Evolutionary conservation across 768 basidiomycete species (phyloP).

Genomic region (Collybia sordida): DNA sequence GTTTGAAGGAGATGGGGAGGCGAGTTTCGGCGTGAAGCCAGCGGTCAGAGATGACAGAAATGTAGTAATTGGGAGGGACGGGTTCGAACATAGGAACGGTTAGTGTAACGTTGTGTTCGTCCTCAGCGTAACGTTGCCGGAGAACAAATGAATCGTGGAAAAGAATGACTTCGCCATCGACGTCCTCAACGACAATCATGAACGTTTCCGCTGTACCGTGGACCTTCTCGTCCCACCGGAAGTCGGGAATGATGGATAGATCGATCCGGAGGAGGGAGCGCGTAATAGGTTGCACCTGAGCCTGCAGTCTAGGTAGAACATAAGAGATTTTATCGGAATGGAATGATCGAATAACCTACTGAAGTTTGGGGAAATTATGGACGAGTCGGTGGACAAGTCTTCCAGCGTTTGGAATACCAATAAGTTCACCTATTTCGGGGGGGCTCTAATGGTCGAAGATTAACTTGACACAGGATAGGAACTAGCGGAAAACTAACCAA

Average conservation of each 20-base stretch:
- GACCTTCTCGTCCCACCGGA: conserved; percentile 95
- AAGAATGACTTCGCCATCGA: conserved; percentile 94
- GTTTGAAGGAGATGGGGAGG: conserved; percentile 95
- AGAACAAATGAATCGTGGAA: conserved; percentile 94
- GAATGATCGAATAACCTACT: conserved; percentile 43
- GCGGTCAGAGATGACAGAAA: conserved; percentile 90
- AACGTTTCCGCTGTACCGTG: conserved; percentile 90
- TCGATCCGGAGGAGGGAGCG: conserved; percentile 91
- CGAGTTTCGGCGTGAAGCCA: conserved; percentile 97
- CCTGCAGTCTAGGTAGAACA: conserved; percentile 62
- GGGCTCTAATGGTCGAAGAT: conserved; percentile 44
- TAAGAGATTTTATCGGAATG: not conserved
- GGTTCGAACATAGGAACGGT: conserved; percentile 98
- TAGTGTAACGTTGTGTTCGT: conserved; percentile 92
- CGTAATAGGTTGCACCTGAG: conserved; percentile 96
- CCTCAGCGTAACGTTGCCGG: conserved; percentile 87
- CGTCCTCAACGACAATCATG: conserved; percentile 93
- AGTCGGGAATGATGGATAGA: conserved; percentile 94
- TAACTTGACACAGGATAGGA: not conserved
- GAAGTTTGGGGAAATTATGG: conserved; percentile 94
- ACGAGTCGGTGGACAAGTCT: conserved; percentile 89
- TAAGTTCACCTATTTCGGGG: conserved; percentile 92
- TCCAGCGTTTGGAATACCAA: conserved; percentile 93
- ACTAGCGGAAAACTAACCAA: conserved; percentile 38
- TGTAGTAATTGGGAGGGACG: conserved; percentile 97